Conservation (phyloP, 192 early-diverging fungal genomes). For the Podila epicladia region DNA sequence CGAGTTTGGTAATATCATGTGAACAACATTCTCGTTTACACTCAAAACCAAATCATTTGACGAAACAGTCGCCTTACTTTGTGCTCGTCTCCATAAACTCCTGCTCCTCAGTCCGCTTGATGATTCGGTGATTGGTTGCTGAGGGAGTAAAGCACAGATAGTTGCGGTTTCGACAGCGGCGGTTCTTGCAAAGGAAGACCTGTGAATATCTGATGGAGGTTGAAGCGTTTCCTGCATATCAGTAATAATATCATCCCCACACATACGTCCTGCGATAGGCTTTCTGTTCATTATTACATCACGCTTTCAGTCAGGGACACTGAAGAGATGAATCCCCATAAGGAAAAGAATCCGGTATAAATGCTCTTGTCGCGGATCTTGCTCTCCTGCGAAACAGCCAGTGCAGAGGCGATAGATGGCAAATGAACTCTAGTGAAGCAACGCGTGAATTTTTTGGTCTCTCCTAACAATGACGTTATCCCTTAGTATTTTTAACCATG, state of each 20-base stretch:
- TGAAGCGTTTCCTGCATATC: background rate
- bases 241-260: too few relatives aligned
- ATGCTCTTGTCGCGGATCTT: background rate
- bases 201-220: slow-evolving; percentile 37
- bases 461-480: background rate
- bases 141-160: slow-evolving; percentile 40
- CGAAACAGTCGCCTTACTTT: slow-evolving; percentile 6
- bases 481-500: background rate
- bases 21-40: background rate
- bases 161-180: slow-evolving; percentile 38
- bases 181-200: slow-evolving; percentile 41
- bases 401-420: background rate
- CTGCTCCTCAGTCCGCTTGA: slow-evolving; percentile 41
- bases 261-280: background rate
- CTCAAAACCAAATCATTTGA: background rate
- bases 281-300: slow-evolving; percentile 8
- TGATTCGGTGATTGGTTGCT: slow-evolving; percentile 17
- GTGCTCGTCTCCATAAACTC: slow-evolving; percentile 52
- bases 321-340: slow-evolving; percentile 11
- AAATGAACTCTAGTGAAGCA: slow-evolving; percentile 13
- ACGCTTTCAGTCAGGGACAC: slow-evolving; percentile 23
- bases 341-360: slow-evolving; percentile 12
- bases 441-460: too few relatives aligned
- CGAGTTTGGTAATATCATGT: background rate
- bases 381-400: slow-evolving; percentile 11